Conservation (phyloP, 2,329 filamentous ascomycete genomes). For the Microdochium paspali region DNA sequence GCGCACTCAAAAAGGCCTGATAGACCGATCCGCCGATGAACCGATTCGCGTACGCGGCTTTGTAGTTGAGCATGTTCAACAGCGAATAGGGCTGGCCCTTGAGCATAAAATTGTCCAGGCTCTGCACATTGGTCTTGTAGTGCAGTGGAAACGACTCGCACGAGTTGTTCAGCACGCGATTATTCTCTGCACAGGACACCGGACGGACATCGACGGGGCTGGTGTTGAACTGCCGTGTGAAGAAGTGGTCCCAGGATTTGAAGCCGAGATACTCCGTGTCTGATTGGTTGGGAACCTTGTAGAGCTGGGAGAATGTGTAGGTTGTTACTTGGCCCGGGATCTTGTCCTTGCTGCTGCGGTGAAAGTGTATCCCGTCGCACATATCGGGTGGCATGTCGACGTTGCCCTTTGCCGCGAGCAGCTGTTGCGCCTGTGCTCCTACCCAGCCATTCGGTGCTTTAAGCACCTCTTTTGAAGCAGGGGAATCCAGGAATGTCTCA, state of each 20-base stretch:
- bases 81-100: slow-evolving; percentile 50
- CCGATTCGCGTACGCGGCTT: slow-evolving; percentile 27
- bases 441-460: slow-evolving; percentile 4
- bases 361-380: too few relatives aligned
- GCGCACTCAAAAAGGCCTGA: slow-evolving; percentile 48
- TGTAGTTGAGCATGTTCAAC: slow-evolving; percentile 40
- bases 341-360: too few relatives aligned
- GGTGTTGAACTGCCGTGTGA: slow-evolving; percentile 41
- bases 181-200: too few relatives aligned
- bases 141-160: slow-evolving; percentile 46
- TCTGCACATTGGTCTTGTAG: slow-evolving; percentile 29
- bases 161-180: slow-evolving; percentile 41
- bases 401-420: background rate
- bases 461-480: background rate
- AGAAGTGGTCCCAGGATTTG: slow-evolving; percentile 53
- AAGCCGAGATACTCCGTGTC: slow-evolving; percentile 32
- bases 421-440: background rate
- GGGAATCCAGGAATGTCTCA: slow-evolving; percentile 16
- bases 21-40: slow-evolving; percentile 49
- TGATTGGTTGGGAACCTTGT: slow-evolving; percentile 24
- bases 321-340: too few relatives aligned
- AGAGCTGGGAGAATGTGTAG: slow-evolving; percentile 25
- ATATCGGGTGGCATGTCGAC: too few relatives aligned
- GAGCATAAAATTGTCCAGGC: slow-evolving; percentile 47
- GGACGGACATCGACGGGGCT: slow-evolving; percentile 39